Percentiles rank a stretch among this genome's conserved stretches.
Conservation (phyloP, 169 alveolate species). For the Cryptosporidium muris region DNA sequence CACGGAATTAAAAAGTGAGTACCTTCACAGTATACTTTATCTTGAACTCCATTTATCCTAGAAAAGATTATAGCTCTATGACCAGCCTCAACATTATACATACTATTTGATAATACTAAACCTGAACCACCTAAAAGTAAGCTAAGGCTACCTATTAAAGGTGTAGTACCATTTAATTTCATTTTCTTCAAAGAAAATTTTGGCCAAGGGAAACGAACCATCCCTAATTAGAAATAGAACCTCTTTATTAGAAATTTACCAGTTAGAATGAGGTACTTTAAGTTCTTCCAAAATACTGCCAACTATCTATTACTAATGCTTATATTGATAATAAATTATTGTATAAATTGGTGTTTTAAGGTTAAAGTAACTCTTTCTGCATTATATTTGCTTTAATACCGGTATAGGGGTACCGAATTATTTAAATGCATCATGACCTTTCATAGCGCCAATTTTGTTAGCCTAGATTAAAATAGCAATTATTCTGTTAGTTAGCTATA, state of each 20-base stretch:
- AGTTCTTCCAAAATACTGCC: background rate
- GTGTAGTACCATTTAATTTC: background rate
- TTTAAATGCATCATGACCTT: too few relatives aligned
- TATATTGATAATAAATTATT: too few relatives aligned
- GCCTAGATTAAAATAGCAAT: too few relatives aligned
- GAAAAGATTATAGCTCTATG: slow-evolving; percentile 91
- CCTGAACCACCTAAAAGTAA: slow-evolving; percentile 6
- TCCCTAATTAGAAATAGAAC: background rate
- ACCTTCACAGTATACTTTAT: slow-evolving; percentile 91
- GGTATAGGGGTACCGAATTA: too few relatives aligned
- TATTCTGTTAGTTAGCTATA: too few relatives aligned
- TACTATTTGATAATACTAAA: slow-evolving; percentile 62
- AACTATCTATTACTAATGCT: background rate
- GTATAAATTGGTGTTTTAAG: too few relatives aligned
- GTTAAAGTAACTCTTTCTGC: too few relatives aligned
- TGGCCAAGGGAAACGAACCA: too few relatives aligned
- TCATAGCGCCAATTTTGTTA: too few relatives aligned
- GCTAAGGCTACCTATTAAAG: slow-evolving; percentile 5
- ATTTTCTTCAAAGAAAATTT: background rate
- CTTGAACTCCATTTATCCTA: slow-evolving; percentile 79
- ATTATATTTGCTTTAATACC: too few relatives aligned
- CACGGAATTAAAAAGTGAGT: slow-evolving; percentile 94
- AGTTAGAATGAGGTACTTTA: background rate
- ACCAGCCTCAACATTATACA: slow-evolving; percentile 92
- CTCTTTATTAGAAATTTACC: background rate